Conservation (phyloP, 1,139 yeast species). For the Wickerhamiella pararugosa region DNA sequence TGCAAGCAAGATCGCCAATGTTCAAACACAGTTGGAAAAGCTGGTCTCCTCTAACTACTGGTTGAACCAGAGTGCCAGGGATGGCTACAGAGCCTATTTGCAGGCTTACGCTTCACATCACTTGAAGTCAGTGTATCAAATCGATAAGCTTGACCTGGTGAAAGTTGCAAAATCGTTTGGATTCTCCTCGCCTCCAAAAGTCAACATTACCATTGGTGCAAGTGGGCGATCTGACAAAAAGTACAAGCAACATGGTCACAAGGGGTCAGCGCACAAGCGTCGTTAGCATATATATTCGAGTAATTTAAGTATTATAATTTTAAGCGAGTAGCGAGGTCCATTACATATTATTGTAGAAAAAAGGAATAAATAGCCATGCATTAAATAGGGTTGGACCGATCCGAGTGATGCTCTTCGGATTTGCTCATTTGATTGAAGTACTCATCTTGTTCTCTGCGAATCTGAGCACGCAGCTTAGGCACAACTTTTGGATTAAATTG, state of each 20-base stretch:
- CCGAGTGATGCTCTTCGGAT: no score
- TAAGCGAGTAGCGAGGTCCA: not conserved
- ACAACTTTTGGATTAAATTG: not conserved
- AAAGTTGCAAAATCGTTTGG: constrained; percentile 95
- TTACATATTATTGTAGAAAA: not conserved
- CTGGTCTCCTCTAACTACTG: constrained; percentile 83
- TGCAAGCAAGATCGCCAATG: constrained; percentile 80
- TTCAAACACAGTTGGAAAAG: constrained; percentile 84
- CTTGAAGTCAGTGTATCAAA: constrained; percentile 86
- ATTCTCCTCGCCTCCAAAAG: constrained; percentile 91
- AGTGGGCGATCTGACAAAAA: constrained; percentile 35
- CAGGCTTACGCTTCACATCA: constrained; percentile 97
- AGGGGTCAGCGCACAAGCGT: constrained; percentile 4
- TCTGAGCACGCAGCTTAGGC: no score
- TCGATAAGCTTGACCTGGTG: constrained; percentile 82
- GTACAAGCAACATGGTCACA: constrained; percentile 5
- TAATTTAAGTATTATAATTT: not conserved
- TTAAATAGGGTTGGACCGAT: no score
- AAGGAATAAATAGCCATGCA: no score
- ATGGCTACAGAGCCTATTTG: constrained; percentile 88
- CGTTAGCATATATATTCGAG: not conserved
- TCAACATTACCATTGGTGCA: constrained; percentile 87
- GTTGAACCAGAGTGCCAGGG: constrained; percentile 91
- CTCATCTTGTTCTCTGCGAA: no score
- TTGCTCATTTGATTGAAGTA: no score